Evolutionary conservation across 225 moss, liverwort and hornwort species (phyloP), one percentile per base, ranked within the genome.

Genomic region (Ulota crispa): DNA sequence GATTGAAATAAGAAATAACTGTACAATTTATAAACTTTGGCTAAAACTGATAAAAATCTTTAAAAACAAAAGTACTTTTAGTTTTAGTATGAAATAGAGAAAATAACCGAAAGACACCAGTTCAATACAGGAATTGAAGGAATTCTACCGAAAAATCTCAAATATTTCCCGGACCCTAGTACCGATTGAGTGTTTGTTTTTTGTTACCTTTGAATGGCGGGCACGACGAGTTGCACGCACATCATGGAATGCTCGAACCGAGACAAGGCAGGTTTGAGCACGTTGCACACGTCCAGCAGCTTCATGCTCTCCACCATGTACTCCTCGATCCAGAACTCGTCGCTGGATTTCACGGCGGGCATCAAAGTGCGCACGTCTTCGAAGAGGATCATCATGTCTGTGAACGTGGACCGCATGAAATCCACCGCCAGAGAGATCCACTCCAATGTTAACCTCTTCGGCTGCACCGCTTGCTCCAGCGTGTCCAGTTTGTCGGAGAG

Each of bases 271-370:
- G 90, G 90, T 68, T 86, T 87, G n/a, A 90, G 73, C 19, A 90
- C 87, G n/a, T 90, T 90, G 78, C 90, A 90, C 7, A 90, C 85
- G 11, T 88, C 90, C 63, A 90, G 71, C 5, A 90, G 83, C 81
- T 85, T 87, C 90, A 88, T 90, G 83, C 90, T 90, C 68, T 90
- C 90, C 54, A 83, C 81, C 90, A 90, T 90, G 83, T 90, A 90
- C 76, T 87, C 85, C 85, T 88, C 90, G 47, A 90, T 78, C 90
- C 87, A 90, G 16, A 68, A 83, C 67, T 90, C 87, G 52, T 85
- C 72, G 37, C 72, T 69, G 37, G 67, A 63, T 53, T 68, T 79
- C 45, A 87, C 75, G 14, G 82, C 75, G 1, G 73, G 82, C 77
- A 86, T 84, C 42, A 64, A 75, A 7, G 73, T 72, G 3, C 78